Conservation (phyloP, 2,329 filamentous ascomycete genomes). For the Aschersonia sp. region DNA sequence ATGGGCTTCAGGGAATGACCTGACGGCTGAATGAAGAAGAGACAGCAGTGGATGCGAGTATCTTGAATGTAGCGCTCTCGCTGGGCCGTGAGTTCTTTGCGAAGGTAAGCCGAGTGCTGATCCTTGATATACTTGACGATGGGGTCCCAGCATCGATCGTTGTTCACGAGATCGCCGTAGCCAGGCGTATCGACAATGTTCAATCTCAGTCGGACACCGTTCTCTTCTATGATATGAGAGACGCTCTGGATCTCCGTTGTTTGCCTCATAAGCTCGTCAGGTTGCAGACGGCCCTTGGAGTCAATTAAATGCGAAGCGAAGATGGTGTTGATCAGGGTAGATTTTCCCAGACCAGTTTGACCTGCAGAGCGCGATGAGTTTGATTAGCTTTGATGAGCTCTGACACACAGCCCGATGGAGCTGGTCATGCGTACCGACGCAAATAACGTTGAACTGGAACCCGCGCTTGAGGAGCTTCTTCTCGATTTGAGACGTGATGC, state of each 20-base stretch:
- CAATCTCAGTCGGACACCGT: slow-evolving; percentile 88
- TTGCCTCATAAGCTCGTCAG: slow-evolving; percentile 83
- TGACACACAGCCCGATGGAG: slow-evolving; percentile 1
- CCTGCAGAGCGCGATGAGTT: slow-evolving; percentile 35
- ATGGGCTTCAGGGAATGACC: slow-evolving; percentile 98
- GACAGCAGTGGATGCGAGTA: slow-evolving; percentile 96
- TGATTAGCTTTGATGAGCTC: slow-evolving; percentile 5
- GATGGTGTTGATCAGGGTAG: slow-evolving; percentile 98
- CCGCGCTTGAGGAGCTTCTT: slow-evolving; percentile 98
- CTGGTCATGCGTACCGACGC: slow-evolving; percentile 63
- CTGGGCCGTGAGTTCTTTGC: slow-evolving; percentile 98
- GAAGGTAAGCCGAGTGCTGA: slow-evolving; percentile 96
- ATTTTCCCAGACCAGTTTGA: slow-evolving; percentile 97
- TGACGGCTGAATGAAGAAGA: slow-evolving; percentile 99
- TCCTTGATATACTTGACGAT: slow-evolving; percentile 99
- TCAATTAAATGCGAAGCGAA: slow-evolving; percentile 99
- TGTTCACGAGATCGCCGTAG: slow-evolving; percentile 98
- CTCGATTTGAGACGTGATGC: slow-evolving; percentile 99
- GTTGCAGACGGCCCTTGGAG: slow-evolving; percentile 87
- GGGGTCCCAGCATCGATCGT: slow-evolving; percentile 99
- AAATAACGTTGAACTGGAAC: slow-evolving; percentile 99
- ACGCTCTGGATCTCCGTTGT: slow-evolving; percentile 98
- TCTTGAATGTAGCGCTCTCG: slow-evolving; percentile 98
- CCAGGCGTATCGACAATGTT: slow-evolving; percentile 99
- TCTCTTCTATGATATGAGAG: slow-evolving; percentile 98